A percentile compares a stretch with the other conserved stretches of the same genome.
Conservation (phyloP, 78 protist species). For the Bodo saltans region DNA sequence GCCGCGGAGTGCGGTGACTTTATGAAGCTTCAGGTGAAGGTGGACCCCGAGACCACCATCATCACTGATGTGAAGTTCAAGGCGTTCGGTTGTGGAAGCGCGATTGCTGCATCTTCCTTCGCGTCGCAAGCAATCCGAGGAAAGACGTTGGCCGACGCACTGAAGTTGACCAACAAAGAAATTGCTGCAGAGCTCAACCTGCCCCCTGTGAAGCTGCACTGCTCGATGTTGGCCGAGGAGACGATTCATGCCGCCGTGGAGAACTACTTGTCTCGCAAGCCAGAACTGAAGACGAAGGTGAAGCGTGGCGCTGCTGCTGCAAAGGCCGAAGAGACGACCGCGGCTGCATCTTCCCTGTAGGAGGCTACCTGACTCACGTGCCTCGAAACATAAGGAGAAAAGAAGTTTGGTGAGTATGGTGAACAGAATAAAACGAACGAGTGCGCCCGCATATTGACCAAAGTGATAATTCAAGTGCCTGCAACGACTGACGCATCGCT, state of each 20-base stretch:
- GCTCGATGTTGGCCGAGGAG: constrained; percentile 93
- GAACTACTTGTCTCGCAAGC: constrained; percentile 44
- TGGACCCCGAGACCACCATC: constrained; percentile 14
- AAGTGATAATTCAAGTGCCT: no score
- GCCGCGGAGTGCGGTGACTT: constrained; percentile 96
- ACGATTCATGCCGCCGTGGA: constrained; percentile 88
- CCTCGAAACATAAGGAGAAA: no score
- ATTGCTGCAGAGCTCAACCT: constrained; percentile 84
- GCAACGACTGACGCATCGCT: no score
- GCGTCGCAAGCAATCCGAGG: constrained; percentile 86
- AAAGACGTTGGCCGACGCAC: constrained; percentile 77
- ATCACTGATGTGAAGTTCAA: constrained; percentile 74
- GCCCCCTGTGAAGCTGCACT: constrained; percentile 97
- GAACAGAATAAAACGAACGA: no score
- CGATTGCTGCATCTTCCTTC: constrained; percentile 78
- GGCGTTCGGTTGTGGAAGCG: constrained; percentile 98
- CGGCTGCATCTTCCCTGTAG: no score
- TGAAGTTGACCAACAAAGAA: constrained; percentile 72
- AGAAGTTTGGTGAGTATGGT: no score
- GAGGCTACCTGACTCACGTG: no score
- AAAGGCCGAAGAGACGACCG: no score
- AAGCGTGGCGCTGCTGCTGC: no score
- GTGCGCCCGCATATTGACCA: no score
- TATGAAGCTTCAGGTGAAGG: constrained; percentile 78
- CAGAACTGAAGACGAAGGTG: neutral